These are phyloP conservation scores for Rachicladosporium sp. DNA, from an alignment of 2,329 filamentous ascomycete species.

Conservation along the genomic window DNA sequence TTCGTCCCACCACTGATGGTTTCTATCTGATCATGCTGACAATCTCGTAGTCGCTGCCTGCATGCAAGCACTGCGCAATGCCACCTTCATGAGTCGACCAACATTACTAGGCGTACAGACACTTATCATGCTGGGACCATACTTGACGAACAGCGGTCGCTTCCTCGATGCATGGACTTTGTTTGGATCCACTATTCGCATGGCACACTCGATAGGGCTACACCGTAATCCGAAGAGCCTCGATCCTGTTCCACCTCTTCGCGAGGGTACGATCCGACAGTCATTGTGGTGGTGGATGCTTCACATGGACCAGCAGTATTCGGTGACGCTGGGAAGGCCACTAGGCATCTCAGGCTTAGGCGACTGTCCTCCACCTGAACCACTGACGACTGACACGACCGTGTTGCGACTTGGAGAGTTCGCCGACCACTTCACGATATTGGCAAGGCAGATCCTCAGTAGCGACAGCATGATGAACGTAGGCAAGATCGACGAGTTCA, in stretches of 20 bases:
- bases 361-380: slow-evolving; percentile 35
- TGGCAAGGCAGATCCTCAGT: slow-evolving; percentile 36
- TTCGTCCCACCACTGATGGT: slow-evolving; percentile 19
- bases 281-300: slow-evolving; percentile 42
- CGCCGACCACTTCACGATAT: slow-evolving; percentile 34
- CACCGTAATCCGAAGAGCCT: slow-evolving; percentile 37
- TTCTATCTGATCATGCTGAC: slow-evolving; percentile 7
- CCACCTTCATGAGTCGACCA: slow-evolving; percentile 37
- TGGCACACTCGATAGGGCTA: slow-evolving; percentile 38
- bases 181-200: slow-evolving; percentile 36
- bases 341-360: slow-evolving; percentile 38
- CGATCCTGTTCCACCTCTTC: slow-evolving; percentile 29
- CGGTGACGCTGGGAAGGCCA: slow-evolving; percentile 37
- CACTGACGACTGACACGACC: slow-evolving; percentile 32
- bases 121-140: slow-evolving; percentile 37
- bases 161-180: slow-evolving; percentile 40
- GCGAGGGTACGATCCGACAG: slow-evolving; percentile 31
- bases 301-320: slow-evolving; percentile 40
- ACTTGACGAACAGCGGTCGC: slow-evolving; percentile 37
- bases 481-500: slow-evolving; percentile 35
- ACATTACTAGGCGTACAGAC: slow-evolving; percentile 35
- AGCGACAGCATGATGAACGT: slow-evolving; percentile 29
- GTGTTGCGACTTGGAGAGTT: slow-evolving; percentile 34
- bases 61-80: slow-evolving; percentile 38
- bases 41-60: slow-evolving; percentile 31